phyloP scores from a whole-genome alignment of 2,329 filamentous ascomycete species.

The Leptosphaerulina australis region DNA sequence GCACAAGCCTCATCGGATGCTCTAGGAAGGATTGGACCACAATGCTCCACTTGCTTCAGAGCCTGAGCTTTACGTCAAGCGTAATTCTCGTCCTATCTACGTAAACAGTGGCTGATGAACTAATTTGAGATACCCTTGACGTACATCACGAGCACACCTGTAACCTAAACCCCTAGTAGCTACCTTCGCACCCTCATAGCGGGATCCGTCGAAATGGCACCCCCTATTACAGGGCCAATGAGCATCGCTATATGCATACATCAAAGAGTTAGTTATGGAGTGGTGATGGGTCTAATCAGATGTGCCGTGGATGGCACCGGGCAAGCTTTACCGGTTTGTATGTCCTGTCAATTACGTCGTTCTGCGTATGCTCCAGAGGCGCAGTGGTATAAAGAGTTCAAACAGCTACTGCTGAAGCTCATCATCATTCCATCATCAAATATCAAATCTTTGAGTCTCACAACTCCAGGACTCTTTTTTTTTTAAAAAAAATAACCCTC shows the following conservation, averaged over 20 bases:
- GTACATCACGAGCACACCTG: conserved; percentile 18
- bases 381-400: conserved; percentile 30
- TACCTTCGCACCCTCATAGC: conserved; percentile 10
- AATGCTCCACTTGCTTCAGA: conserved; percentile 6
- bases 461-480: neutral
- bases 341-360: conserved; percentile 34
- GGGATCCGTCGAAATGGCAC: conserved; percentile 11
- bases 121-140: conserved; percentile 21
- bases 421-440: conserved; percentile 25
- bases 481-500: neutral
- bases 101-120: conserved; percentile 20
- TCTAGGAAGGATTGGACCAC: conserved; percentile 8
- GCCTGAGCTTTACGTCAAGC: conserved; percentile 21
- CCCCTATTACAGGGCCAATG: conserved; percentile 11
- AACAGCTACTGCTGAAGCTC: conserved; percentile 8
- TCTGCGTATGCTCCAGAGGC: conserved; percentile 14
- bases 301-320: conserved; percentile 3
- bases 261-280: conserved; percentile 3
- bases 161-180: conserved; percentile 6
- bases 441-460: neutral
- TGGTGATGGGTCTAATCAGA: conserved; percentile 8
- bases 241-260: conserved; percentile 5
- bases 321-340: conserved; percentile 8
- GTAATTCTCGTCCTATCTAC: conserved; percentile 13
- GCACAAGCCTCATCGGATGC: conserved; percentile 4